These are phyloP conservation scores for Chamaecyparis obtusa DNA, from an alignment of 75 land plant genomes.

Conservation along the genomic window DNA sequence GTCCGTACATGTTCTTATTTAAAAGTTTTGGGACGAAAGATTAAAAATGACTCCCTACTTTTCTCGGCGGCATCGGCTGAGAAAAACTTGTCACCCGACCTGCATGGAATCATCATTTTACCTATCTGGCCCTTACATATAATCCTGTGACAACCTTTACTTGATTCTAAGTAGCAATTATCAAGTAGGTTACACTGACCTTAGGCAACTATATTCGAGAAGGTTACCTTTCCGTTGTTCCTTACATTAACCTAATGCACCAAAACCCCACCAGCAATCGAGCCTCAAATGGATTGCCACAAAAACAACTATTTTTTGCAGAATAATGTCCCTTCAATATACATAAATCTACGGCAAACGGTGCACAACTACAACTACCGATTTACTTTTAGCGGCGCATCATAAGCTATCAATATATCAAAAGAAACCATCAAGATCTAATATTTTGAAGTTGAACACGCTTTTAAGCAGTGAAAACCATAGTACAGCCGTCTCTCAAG, in stretches of 20 bases:
- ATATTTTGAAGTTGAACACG: neutral
- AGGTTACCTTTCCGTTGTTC: neutral
- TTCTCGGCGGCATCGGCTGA: neutral
- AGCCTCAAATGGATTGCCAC: neutral
- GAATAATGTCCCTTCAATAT: neutral
- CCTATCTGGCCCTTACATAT: neutral
- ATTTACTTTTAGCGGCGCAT: neutral
- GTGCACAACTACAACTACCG: neutral
- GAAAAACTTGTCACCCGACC: neutral
- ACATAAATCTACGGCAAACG: neutral
- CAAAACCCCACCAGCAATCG: neutral
- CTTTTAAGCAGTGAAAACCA: neutral
- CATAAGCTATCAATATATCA: neutral
- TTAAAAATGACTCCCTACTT: neutral
- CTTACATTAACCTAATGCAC: neutral
- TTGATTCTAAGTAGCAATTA: neutral
- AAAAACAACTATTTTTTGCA: neutral
- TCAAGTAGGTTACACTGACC: neutral
- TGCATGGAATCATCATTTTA: neutral
- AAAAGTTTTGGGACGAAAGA: neutral
- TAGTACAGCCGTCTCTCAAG: neutral
- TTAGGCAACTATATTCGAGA: neutral
- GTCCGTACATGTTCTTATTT: too few relatives aligned
- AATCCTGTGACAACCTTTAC: neutral
- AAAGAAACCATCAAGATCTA: neutral